Base-by-base conservation (phyloP, 352 stramenopile species). In the Thalassiosira mediterranea region DNA sequence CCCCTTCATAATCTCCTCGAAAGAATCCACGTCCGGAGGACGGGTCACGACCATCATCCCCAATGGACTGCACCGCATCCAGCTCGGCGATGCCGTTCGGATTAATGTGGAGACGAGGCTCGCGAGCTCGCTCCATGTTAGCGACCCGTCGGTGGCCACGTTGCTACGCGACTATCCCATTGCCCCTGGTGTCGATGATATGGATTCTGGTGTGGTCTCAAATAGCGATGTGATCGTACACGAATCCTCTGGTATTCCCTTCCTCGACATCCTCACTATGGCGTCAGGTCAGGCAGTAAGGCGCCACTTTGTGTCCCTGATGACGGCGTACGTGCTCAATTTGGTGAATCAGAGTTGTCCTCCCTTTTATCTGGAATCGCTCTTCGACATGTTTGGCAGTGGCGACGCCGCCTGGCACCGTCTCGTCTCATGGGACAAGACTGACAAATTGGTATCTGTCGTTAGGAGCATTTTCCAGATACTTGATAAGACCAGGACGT, bases 1-100 rank as follows among this genome's bases (percentile, higher is more conserved):
- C 31, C 87, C 84, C 29, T 72, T 93, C 4, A 88, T 81, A 32
- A 86, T 78, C 15, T 84, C 71, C 28, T 83, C 78, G 0, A 81
- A 81, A 19, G 84, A 92, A 65, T 58, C 78, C 25, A 64, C 47
- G 48, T 78, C 78, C 5, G 69, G 78, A 11, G 66, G 47, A 7
- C 70, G 78, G 64, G 74, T 86, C 23, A 81, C 78, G 28, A 91
- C 83, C 19, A 57, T 91, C n/a, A 91, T 93, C 61, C 87, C 84
- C 8, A 91, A 93, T 78, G 87, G 78, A 42, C 68, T 76, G 31
- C 87, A 93, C 44, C 48, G 85, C 38, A 70, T 93, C 21, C 87
- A 87, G 60, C 57, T 93, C 4, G 83, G 82, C 25, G 59, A 88
- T 17, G 54, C 19, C 0, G 88, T 89, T 66, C 76, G 90, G 63